phyloP scores from a whole-genome alignment of 2,329 filamentous ascomycete genomes.

The Penicillium sp. region DNA sequence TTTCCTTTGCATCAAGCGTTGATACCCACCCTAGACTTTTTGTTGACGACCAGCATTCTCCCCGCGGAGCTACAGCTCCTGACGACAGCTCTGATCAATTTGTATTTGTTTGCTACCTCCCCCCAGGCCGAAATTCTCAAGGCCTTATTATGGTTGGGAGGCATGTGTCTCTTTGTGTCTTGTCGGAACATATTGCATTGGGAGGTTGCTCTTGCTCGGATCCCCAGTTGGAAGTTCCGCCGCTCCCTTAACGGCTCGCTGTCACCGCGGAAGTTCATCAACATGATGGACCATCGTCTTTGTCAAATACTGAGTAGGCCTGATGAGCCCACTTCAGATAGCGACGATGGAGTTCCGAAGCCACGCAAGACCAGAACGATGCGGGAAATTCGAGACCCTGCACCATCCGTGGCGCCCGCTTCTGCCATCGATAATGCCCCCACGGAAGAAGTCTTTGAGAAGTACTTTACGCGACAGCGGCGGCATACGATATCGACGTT shows the following conservation, averaged over 20 bases:
- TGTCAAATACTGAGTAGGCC: conserved; percentile 51
- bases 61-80: conserved; percentile 84
- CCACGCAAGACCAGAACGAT: conserved; percentile 35
- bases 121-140: conserved; percentile 85
- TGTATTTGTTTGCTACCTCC: conserved; percentile 72
- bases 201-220: conserved; percentile 80
- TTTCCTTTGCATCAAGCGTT: conserved; percentile 83
- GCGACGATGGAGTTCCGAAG: conserved; percentile 35
- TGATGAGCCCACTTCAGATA: conserved; percentile 39
- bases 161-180: conserved; percentile 68
- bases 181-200: conserved; percentile 75
- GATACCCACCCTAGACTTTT: conserved; percentile 68
- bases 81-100: conserved; percentile 76
- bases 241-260: conserved; percentile 47
- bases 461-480: conserved; percentile 22
- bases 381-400: conserved; percentile 18
- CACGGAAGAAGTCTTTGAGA: conserved; percentile 25
- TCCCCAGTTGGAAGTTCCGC: conserved; percentile 87
- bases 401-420: conserved; percentile 13
- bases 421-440: conserved; percentile 25
- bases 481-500: conserved; percentile 56
- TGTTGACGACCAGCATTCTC: conserved; percentile 86
- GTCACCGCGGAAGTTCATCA: conserved; percentile 40
- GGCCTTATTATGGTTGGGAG: conserved; percentile 80
- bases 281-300: conserved; percentile 44